Evolutionary conservation across 106 monocot species (phyloP), one percentile per base, ranked within the genome.

Genomic region (Apostasia shenzhenica): DNA sequence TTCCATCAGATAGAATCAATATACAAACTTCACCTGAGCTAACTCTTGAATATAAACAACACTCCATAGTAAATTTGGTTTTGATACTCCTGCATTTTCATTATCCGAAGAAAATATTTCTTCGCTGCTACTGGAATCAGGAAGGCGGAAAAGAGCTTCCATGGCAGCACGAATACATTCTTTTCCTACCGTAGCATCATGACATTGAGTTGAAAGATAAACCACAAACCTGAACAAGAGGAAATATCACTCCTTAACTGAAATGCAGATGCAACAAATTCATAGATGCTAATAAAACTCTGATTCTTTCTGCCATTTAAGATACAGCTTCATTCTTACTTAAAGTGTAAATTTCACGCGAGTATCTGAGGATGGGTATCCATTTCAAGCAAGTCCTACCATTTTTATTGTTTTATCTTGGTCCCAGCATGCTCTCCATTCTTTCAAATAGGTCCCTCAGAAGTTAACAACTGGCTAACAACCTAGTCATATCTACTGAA

Each of bases 191-290:
- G 39, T 65, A 63, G 76, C 74, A 87, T 87, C 75, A 66, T 84
- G 69, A 57, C 95, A 97, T 45, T 70, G 73, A 63, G 77, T 80
- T 70, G 95, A 97, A 61, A 89, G 64, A 79, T 92, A 79, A 14
- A 92, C 68, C 55, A 89, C 53, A 81, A 82, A 93, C 66, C 93
- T 89, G 77, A 51, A 73, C 57, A 70, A 67, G 3, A 61, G 61
- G 6, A 72, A 41, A 8, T 14, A 63, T 55, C 3, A 73, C 2
- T 65, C n/a, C 46, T 62, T 49, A 26, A 6, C 1, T 14, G 11
- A 8, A 66, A 57, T 3, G 14, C 4, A 1, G 26, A 26, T 26
- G 26, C 26, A 26, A 26, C 26, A 48, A 53, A 54, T 40, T 38
- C 50, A 66, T 6, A n/a, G 14, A 45, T 47, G 4, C 42, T 26